Conservation (phyloP, 2,329 filamentous ascomycete species). For the Ceratocystis diversiconidia region DNA sequence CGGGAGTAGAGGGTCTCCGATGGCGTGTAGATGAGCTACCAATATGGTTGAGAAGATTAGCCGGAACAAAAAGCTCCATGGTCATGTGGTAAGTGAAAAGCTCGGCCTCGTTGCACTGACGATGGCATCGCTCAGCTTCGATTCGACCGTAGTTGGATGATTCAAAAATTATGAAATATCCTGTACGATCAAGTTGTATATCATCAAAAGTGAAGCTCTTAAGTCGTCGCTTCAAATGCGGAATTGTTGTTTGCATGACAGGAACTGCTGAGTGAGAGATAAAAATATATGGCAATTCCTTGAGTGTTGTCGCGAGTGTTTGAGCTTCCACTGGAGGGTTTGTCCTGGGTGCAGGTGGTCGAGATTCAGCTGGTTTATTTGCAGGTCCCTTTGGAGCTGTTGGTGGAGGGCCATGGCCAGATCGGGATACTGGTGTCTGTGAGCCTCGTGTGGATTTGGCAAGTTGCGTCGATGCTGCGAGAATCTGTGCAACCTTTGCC, state of each 20-base stretch:
- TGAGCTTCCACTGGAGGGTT: slow-evolving; percentile 46
- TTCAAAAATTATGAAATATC: slow-evolving; percentile 86
- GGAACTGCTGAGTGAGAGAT: slow-evolving; percentile 78
- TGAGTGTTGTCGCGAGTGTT: slow-evolving; percentile 54
- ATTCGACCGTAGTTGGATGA: slow-evolving; percentile 61
- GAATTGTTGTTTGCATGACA: slow-evolving; percentile 68
- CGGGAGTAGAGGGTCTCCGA: slow-evolving; percentile 15
- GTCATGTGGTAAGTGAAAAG: slow-evolving; percentile 87
- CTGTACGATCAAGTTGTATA: slow-evolving; percentile 68
- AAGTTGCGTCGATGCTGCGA: slow-evolving; percentile 18
- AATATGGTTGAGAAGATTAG: slow-evolving; percentile 19
- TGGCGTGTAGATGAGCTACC: slow-evolving; percentile 14
- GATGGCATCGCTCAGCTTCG: slow-evolving; percentile 69
- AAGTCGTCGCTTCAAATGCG: slow-evolving; percentile 78
- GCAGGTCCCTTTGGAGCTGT: slow-evolving; percentile 80
- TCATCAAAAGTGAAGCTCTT: slow-evolving; percentile 71
- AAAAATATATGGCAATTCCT: slow-evolving; percentile 76
- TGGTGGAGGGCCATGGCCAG: slow-evolving; percentile 51
- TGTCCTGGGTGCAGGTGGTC: slow-evolving; percentile 42
- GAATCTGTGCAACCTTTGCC: slow-evolving; percentile 30
- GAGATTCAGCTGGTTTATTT: slow-evolving; percentile 44
- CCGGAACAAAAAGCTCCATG: slow-evolving; percentile 55
- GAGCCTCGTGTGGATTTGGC: slow-evolving; percentile 19
- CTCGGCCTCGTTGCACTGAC: slow-evolving; percentile 61
- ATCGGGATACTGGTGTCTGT: slow-evolving; percentile 20